Base-by-base conservation (phyloP, 1,284 basidiomycete genomes). In the Garcileccinum viscosum region DNA sequence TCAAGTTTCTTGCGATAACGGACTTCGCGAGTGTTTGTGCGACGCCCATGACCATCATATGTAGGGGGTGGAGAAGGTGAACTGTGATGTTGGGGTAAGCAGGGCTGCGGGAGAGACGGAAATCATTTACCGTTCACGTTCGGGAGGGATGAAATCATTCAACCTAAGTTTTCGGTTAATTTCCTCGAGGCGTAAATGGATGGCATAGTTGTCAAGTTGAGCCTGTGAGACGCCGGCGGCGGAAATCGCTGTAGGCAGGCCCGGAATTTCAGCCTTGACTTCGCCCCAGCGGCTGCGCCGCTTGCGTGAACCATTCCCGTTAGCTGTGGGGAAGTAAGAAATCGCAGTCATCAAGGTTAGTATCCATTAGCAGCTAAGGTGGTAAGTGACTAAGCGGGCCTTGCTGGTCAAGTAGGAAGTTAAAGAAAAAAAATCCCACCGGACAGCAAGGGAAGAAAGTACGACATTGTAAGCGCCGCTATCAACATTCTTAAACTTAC, bases 1-100 rank as follows among this genome's bases (percentile, higher is more conserved):
- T 99, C 98, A 65, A 99, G 90, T 80, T 98, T 98, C 83, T 98
- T 97, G 72, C 95, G 92, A 84, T 99, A 99, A 67, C 98, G 94
- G 63, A 99, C 94, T 84, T 99, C 98, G 65, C 98, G 94, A 15
- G 97, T 99, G 83, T 99, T 99, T 66, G 96, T 98, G 77, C 98
- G 90, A 64, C 97, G 94, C 84, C 98, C 98, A 78, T 99, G 96
- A 12, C 90, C 90, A 82, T 99, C 98, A 80, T 99, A 99, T 3
- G 95, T 97, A 19, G 98, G 98, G 14, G 97, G 96, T 50, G 98
- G 98, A 35, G 98, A 99, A 19, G 95, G 93, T 0, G 96, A 98
- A 68, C 96, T 95, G 63, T 66, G 47, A 62, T 62, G n/a, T 56
- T 53, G 77, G n/a, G 75, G 63, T 80, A 79, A 76, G 56, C n/a